phyloP scores from a whole-genome alignment of 768 basidiomycete species.

The Sporobolomyces phaffii region DNA sequence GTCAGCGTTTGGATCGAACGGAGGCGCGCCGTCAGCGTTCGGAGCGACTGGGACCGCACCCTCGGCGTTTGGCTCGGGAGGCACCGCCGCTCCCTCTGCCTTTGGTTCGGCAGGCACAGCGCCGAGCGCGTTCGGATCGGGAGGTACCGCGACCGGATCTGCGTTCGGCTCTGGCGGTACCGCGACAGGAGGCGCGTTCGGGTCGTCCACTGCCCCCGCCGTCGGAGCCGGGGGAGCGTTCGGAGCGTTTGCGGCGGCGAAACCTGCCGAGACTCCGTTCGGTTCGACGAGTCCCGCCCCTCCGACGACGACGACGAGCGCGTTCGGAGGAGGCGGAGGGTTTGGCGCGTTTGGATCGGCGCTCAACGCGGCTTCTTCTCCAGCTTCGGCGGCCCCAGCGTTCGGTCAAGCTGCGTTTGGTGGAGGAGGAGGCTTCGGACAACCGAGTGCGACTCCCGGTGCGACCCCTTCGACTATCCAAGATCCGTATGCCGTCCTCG shows the following conservation, averaged over 20 bases:
- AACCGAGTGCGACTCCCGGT: neutral
- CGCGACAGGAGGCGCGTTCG: too few relatives aligned
- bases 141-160: neutral
- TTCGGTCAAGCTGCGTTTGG: conserved; percentile 11
- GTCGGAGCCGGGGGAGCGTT: neutral
- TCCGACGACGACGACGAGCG: neutral
- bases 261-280: conserved; percentile 1
- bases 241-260: conserved; percentile 8
- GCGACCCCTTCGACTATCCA: neutral
- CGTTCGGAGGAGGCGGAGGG: conserved; percentile 7
- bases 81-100: conserved; percentile 10
- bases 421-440: neutral
- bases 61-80: conserved; percentile 18
- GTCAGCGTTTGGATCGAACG: conserved; percentile 13
- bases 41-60: conserved; percentile 9
- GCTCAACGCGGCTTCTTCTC: neutral
- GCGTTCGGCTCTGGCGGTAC: neutral
- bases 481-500: conserved; percentile 28
- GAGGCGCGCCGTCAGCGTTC: conserved; percentile 12
- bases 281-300: neutral
- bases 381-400: neutral
- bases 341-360: conserved; percentile 13
- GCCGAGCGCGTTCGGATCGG: conserved; percentile 16
- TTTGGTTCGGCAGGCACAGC: conserved; percentile 18
- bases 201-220: neutral